Conservation (phyloP, 768 basidiomycete genomes). For the Mycena capillaripes region DNA sequence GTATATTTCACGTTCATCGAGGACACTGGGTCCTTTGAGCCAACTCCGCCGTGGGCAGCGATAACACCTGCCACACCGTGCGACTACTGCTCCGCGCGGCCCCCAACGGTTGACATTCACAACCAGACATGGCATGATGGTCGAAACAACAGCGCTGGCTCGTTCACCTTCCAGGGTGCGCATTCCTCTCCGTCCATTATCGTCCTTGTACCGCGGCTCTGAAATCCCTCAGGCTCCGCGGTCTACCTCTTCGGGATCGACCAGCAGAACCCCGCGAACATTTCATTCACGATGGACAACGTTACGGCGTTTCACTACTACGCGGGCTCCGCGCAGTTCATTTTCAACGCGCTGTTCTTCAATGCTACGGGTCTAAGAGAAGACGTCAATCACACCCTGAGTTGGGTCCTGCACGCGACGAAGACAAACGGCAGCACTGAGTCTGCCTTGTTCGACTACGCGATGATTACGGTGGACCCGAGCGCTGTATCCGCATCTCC, state of each 20-base stretch:
- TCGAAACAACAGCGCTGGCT: too few species aligned
- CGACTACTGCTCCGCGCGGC: conserved; percentile 25
- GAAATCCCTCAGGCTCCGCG: neutral
- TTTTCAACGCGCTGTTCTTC: conserved; percentile 28
- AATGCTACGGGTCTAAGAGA: neutral
- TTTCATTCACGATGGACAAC: conserved; percentile 24
- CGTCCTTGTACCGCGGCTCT: too few species aligned
- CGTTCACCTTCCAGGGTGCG: too few species aligned
- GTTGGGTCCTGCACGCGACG: conserved; percentile 17
- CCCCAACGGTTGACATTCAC: neutral
- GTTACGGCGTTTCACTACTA: conserved; percentile 16
- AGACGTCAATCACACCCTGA: conserved; percentile 19
- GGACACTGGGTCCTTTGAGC: neutral
- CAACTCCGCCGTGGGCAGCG: neutral
- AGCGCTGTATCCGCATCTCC: neutral
- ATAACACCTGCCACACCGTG: conserved; percentile 7
- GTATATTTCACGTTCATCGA: conserved; percentile 3
- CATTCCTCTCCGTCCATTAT: too few species aligned
- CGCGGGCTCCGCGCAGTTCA: conserved; percentile 14
- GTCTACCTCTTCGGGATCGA: conserved; percentile 28
- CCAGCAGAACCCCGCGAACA: conserved; percentile 27
- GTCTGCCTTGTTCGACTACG: conserved; percentile 30
- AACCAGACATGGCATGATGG: conserved; percentile 27
- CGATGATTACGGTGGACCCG: conserved; percentile 12
- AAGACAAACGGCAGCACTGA: conserved; percentile 10